Evolutionary conservation across 108 stramenopile species (phyloP).

Genomic region (Cyclotella kingstonii): DNA sequence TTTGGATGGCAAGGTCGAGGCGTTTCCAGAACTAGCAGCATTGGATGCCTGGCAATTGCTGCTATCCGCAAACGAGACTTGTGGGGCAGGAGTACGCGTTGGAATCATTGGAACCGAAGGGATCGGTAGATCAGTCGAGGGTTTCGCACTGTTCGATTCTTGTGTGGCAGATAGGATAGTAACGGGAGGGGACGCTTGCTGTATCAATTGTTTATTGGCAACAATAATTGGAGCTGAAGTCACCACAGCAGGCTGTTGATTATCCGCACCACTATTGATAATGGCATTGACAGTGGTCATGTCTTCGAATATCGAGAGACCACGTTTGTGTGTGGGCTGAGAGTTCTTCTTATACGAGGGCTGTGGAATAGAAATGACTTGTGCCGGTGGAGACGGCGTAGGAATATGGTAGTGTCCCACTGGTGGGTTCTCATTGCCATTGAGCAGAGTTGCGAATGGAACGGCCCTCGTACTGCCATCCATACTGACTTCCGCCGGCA

Average conservation of each 20-base stretch:
- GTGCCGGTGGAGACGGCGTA: background rate
- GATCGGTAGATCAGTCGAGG: slow-evolving; percentile 1
- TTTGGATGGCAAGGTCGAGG: slow-evolving; percentile 7
- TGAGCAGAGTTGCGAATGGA: background rate
- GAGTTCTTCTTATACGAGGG: slow-evolving; percentile 14
- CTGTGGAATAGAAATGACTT: background rate
- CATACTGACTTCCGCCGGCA: slow-evolving; percentile 2
- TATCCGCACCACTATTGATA: slow-evolving; percentile 33
- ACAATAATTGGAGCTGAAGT: background rate
- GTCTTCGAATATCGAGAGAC: slow-evolving; percentile 48
- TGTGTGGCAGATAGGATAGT: background rate
- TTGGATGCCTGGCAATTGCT: background rate
- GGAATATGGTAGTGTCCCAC: background rate
- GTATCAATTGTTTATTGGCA: too few species aligned
- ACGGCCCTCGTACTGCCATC: background rate
- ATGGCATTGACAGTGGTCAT: slow-evolving; percentile 43
- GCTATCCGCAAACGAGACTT: slow-evolving; percentile 34
- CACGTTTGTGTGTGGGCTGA: slow-evolving; percentile 28
- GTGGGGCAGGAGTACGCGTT: slow-evolving; percentile 20
- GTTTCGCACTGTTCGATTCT: background rate
- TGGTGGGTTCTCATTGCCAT: background rate
- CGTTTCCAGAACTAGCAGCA: background rate
- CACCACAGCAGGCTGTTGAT: slow-evolving; percentile 5
- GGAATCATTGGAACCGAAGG: slow-evolving; percentile 2
- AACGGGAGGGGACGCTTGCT: background rate